Evolutionary conservation across 129 eudicot genomes (phyloP).

Genomic region (Chrysanthemum seticuspe): DNA sequence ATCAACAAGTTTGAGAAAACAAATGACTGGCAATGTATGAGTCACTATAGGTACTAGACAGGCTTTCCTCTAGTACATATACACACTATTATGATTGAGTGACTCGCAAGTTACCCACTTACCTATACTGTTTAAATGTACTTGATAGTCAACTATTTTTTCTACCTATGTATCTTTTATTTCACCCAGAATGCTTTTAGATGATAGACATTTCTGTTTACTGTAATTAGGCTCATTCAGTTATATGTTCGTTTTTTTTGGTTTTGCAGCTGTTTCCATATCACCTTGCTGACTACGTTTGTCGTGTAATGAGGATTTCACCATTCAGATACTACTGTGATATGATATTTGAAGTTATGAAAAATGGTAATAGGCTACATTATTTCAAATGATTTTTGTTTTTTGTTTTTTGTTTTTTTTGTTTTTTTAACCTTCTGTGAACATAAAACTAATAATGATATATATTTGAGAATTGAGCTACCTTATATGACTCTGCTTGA

Average conservation of each 20-base stretch:
- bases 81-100: too few relatives aligned
- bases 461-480: not conserved
- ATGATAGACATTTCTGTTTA: not conserved
- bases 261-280: conserved; percentile 92
- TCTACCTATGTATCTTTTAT: not conserved
- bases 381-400: not conserved
- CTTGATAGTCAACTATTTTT: too few relatives aligned
- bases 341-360: conserved; percentile 98
- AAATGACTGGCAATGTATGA: too few relatives aligned
- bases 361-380: conserved; percentile 62
- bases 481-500: not conserved
- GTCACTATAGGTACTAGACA: too few relatives aligned
- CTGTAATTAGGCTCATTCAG: conserved; percentile 12
- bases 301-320: conserved; percentile 97
- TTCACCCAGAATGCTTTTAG: conserved; percentile 16
- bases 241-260: conserved; percentile 4
- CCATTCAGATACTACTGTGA: conserved; percentile 98
- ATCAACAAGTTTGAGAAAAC: too few relatives aligned
- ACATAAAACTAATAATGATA: not conserved
- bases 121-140: too few relatives aligned
- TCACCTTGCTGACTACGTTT: conserved; percentile 96
- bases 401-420: not conserved
- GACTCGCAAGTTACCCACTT: too few relatives aligned
- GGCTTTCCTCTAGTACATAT: too few relatives aligned
- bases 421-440: not conserved